These are phyloP conservation scores for Fusarium citri DNA, from an alignment of 2,329 filamentous ascomycete genomes.

Conservation along the genomic window DNA sequence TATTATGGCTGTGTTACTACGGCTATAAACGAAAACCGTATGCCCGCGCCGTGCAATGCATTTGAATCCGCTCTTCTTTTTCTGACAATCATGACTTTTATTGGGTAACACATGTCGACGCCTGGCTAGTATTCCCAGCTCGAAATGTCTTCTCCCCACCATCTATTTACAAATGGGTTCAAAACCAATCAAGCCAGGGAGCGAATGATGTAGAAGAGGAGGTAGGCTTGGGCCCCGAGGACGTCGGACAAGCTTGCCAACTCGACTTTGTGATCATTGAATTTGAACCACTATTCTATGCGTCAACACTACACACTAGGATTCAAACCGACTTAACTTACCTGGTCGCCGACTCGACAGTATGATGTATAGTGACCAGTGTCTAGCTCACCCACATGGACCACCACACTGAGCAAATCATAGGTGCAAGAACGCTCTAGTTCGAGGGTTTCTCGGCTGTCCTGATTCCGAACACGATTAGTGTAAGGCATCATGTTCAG, in stretches of 20 bases:
- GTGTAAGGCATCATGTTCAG: constrained; percentile 94
- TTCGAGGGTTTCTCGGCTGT: constrained; percentile 66
- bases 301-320: constrained; percentile 3
- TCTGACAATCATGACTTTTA: background rate
- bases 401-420: constrained; percentile 88
- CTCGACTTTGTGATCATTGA: constrained; percentile 94
- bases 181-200: constrained; percentile 60
- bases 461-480: constrained; percentile 67
- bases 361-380: constrained; percentile 95
- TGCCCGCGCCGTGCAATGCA: constrained; percentile 40
- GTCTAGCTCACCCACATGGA: constrained; percentile 93
- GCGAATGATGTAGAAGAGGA: constrained; percentile 86
- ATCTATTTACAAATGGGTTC: background rate
- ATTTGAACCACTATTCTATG: constrained; percentile 82
- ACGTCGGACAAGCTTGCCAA: constrained; percentile 87
- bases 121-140: constrained; percentile 4
- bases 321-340: constrained; percentile 31
- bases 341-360: constrained; percentile 80
- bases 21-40: constrained; percentile 27
- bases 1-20: background rate
- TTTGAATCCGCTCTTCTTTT: constrained; percentile 20
- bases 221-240: constrained; percentile 85
- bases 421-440: constrained; percentile 78
- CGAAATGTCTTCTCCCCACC: background rate
- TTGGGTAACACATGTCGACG: constrained; percentile 23